These are phyloP conservation scores for Magnaporthiopsis incrustans DNA, from an alignment of 2,329 filamentous ascomycete genomes.

Conservation along the genomic window DNA sequence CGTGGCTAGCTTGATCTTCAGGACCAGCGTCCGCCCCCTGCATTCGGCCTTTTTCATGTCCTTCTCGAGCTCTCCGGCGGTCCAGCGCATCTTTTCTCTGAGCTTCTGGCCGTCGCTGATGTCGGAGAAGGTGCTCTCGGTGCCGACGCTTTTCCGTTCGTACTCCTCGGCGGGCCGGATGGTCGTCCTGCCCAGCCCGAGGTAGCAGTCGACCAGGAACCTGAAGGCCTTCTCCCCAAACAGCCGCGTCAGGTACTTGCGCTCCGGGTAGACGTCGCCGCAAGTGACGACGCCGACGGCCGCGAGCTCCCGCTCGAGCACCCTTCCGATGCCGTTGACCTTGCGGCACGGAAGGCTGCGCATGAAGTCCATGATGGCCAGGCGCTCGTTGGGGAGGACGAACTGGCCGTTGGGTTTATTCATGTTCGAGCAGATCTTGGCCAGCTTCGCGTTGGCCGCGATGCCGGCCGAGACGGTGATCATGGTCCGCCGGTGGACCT, in stretches of 20 bases:
- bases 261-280: slow-evolving; percentile 73
- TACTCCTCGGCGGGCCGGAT: slow-evolving; percentile 83
- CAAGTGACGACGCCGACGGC: slow-evolving; percentile 84
- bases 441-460: slow-evolving; percentile 83
- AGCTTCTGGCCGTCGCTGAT: slow-evolving; percentile 61
- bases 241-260: slow-evolving; percentile 64
- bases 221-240: slow-evolving; percentile 90
- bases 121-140: slow-evolving; percentile 84
- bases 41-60: slow-evolving; percentile 73
- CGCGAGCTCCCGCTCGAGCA: slow-evolving; percentile 83
- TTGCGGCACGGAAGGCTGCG: slow-evolving; percentile 74
- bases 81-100: slow-evolving; percentile 68
- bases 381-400: slow-evolving; percentile 61
- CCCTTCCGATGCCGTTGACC: slow-evolving; percentile 89
- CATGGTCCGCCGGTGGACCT: slow-evolving; percentile 67
- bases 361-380: slow-evolving; percentile 80
- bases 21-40: slow-evolving; percentile 81
- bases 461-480: slow-evolving; percentile 94
- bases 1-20: slow-evolving; percentile 91
- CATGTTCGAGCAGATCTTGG: slow-evolving; percentile 90
- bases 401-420: slow-evolving; percentile 98
- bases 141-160: slow-evolving; percentile 88
- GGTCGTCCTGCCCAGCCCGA: slow-evolving; percentile 78
- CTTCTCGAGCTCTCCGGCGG: slow-evolving; percentile 77
- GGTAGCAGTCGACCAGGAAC: slow-evolving; percentile 75